These are phyloP conservation scores for Aspergillus caelatus DNA, from an alignment of 2,329 filamentous ascomycete species.

Conservation along the genomic window DNA sequence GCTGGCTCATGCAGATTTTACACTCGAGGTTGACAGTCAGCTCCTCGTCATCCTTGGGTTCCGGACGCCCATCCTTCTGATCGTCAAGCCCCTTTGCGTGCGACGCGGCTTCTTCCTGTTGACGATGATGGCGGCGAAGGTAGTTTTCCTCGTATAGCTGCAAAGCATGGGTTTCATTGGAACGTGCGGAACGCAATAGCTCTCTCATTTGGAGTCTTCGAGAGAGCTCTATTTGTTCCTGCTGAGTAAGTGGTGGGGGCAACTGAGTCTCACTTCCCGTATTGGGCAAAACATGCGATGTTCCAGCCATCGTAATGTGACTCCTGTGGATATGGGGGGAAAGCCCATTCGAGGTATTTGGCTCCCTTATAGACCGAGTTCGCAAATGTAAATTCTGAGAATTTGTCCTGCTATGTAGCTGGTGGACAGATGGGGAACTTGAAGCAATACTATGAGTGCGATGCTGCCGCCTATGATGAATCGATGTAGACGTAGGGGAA, in stretches of 20 bases:
- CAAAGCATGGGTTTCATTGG: slow-evolving; percentile 13
- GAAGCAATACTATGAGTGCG: slow-evolving; percentile 13
- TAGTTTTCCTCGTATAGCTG: slow-evolving; percentile 13
- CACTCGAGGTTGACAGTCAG: slow-evolving; percentile 56
- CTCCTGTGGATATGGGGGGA: not conserved
- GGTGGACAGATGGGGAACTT: not conserved
- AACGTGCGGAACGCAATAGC: slow-evolving; percentile 14
- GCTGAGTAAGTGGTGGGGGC: not conserved
- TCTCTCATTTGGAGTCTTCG: slow-evolving; percentile 14
- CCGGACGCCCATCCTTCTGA: slow-evolving; percentile 49
- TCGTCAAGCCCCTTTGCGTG: slow-evolving; percentile 46
- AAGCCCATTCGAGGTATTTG: not conserved
- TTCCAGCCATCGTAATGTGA: not conserved
- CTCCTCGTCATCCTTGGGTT: slow-evolving; percentile 51
- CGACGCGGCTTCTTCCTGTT: not conserved
- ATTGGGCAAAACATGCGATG: not conserved
- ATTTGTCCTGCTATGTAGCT: slow-evolving; percentile 5
- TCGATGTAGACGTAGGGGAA: not conserved
- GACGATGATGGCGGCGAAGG: slow-evolving; percentile 5
- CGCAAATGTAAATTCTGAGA: slow-evolving; percentile 13
- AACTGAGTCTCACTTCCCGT: not conserved
- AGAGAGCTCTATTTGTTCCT: slow-evolving; percentile 12
- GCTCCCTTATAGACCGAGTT: slow-evolving; percentile 7
- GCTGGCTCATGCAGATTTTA: slow-evolving; percentile 56
- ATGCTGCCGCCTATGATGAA: slow-evolving; percentile 17